These are phyloP conservation scores for Tuber brumale DNA, from an alignment of 495 filamentous ascomycete genomes.

Conservation along the genomic window DNA sequence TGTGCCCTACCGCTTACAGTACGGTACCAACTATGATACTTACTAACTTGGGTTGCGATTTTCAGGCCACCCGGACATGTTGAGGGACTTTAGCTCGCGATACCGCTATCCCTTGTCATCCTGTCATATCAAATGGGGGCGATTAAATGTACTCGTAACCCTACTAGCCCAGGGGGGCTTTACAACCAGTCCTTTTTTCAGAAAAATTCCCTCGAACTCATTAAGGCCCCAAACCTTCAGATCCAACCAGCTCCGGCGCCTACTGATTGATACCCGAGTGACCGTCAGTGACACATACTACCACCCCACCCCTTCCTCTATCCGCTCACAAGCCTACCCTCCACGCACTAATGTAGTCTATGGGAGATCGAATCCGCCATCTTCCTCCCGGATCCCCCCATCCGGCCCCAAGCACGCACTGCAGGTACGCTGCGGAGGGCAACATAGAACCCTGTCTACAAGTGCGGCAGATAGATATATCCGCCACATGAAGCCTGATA, in stretches of 20 bases:
- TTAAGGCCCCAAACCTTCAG: background rate
- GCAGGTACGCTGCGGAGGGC: too few relatives aligned
- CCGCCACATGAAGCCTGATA: too few relatives aligned
- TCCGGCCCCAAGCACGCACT: background rate
- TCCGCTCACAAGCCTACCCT: background rate
- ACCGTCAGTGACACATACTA: background rate
- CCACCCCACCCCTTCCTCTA: background rate
- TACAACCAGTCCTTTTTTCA: background rate
- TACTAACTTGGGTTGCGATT: background rate
- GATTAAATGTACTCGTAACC: background rate
- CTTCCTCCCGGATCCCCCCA: background rate
- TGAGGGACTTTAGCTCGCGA: background rate
- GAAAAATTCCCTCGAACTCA: background rate
- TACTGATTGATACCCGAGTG: background rate
- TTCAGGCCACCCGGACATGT: background rate
- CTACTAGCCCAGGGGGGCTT: background rate
- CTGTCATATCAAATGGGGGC: background rate
- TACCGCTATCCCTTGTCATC: background rate
- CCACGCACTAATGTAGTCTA: too few relatives aligned
- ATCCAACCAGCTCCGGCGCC: background rate
- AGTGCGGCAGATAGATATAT: too few relatives aligned
- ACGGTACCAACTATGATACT: background rate
- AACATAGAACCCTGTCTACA: too few relatives aligned
- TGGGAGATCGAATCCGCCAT: background rate
- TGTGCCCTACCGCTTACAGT: background rate